A percentile compares a stretch with the other conserved stretches of the same genome.
phyloP scores from a whole-genome alignment of 257 asterid genomes.

The Scutellaria galericulata region DNA sequence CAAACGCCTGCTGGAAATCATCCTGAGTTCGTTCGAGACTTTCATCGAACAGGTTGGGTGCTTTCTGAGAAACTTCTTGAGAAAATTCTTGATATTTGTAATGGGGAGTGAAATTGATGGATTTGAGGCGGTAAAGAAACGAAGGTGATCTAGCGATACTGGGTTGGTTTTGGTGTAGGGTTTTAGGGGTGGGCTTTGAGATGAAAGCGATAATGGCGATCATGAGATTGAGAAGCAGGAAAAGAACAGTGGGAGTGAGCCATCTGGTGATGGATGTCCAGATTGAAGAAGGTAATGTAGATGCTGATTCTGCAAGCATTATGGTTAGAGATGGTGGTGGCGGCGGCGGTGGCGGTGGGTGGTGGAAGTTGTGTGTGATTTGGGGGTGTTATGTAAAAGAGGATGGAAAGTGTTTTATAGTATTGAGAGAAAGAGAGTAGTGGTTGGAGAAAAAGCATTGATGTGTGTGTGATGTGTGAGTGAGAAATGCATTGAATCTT shows the following conservation, averaged over 20 bases:
- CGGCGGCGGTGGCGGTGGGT: too few relatives aligned
- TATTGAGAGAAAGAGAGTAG: too few relatives aligned
- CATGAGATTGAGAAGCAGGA: constrained; percentile 67
- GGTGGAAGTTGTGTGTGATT: too few relatives aligned
- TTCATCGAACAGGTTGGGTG: constrained; percentile 30
- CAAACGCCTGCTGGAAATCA: constrained; percentile 16
- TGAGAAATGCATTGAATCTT: too few relatives aligned
- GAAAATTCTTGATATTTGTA: constrained; percentile 26
- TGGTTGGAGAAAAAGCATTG: too few relatives aligned
- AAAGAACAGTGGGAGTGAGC: constrained; percentile 76
- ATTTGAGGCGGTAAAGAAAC: neutral
- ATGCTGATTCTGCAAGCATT: constrained; percentile 50
- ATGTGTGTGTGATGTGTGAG: too few relatives aligned
- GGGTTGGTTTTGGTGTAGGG: constrained; percentile 37
- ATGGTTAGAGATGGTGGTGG: neutral
- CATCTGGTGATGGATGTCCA: constrained; percentile 75
- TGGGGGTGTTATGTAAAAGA: too few relatives aligned
- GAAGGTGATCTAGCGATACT: constrained; percentile 34
- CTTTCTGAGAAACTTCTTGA: constrained; percentile 13
- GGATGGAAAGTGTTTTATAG: too few relatives aligned
- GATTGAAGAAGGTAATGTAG: constrained; percentile 36
- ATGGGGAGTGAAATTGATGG: too few relatives aligned
- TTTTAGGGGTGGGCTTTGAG: constrained; percentile 22
- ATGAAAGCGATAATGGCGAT: constrained; percentile 65
- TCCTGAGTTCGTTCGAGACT: constrained; percentile 28